A percentile compares a stretch with the other conserved stretches of the same genome.
Evolutionary conservation across 108 stramenopile species (phyloP).

Genomic region (Pseudonitzschia pungens): DNA sequence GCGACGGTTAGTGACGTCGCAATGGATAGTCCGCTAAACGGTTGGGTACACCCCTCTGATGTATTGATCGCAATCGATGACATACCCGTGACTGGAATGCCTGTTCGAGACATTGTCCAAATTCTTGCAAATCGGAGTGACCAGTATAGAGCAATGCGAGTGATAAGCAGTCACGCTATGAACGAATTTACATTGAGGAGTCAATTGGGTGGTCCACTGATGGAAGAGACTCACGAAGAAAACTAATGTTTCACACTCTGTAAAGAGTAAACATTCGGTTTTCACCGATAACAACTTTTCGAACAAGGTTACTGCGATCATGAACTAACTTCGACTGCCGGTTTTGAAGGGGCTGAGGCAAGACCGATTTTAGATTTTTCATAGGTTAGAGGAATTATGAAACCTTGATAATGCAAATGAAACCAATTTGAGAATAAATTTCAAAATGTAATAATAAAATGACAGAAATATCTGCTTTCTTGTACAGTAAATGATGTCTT

Average conservation of each 20-base stretch:
- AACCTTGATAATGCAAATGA: too few relatives aligned
- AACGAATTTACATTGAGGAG: conserved; percentile 52
- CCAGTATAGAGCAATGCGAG: conserved; percentile 68
- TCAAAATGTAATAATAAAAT: too few relatives aligned
- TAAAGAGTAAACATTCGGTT: too few relatives aligned
- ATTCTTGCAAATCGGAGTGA: conserved; percentile 63
- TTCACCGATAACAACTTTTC: too few relatives aligned
- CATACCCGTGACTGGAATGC: conserved; percentile 78
- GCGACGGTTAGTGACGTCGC: conserved; percentile 83
- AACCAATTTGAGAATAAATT: too few relatives aligned
- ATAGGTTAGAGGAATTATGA: too few relatives aligned
- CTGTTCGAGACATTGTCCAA: conserved; percentile 79
- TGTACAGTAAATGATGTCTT: too few relatives aligned
- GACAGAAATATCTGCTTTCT: too few relatives aligned
- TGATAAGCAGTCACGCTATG: conserved; percentile 80
- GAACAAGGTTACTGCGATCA: too few relatives aligned
- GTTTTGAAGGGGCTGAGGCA: too few relatives aligned
- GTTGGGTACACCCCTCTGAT: conserved; percentile 82
- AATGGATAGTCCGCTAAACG: conserved; percentile 64
- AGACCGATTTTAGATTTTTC: too few relatives aligned
- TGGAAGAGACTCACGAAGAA: neutral
- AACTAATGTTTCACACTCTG: neutral
- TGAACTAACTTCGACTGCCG: too few relatives aligned
- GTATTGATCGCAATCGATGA: conserved; percentile 85
- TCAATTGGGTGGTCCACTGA: conserved; percentile 10